Base-by-base conservation (phyloP, 768 basidiomycete species). In the Boletus coccyginus region DNA sequence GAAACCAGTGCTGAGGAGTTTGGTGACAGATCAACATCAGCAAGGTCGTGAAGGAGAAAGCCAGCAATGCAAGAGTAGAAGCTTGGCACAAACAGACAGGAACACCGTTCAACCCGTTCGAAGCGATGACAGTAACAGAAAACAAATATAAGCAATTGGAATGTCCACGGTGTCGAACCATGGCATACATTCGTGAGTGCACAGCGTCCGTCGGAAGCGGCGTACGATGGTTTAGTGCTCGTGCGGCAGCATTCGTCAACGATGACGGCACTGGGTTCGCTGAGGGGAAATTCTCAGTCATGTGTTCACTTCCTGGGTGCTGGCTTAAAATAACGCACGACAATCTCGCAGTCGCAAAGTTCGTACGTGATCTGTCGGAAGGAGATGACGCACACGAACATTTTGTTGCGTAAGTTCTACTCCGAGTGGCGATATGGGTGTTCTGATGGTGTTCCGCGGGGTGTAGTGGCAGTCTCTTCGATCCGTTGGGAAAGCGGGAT, bases 211-310 rank as follows among this genome's bases (percentile, higher is more conserved):
- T 51, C 21, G 29, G 48, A 19, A 29, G 16, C 10, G 7, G 2
- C 11, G 21, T 32, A 8, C 36, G 24, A 42, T 6, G 14, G 12
- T 31, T 43, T 47, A 50, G 27, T n/a, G 17, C 10, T 48, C n/a
- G 17, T 46, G 31, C 6, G 46, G 42, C 31, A 84, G 82, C 75
- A 2, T 77, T 77, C 38, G 57, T 78, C 52, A 77, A 68, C 6
- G 63, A 61, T 7, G 57, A 65, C 0, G 79, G 77, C 1, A 76
- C 74, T 1, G 84, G 84, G 0, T 85, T 82, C 50, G 63, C 78
- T 0, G 81, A 83, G 57, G 66, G 61, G 21, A 66, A 63, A 0
- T 84, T 84, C 54, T 62, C 35, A 5, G 47, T 60, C 1, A 24
- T 32, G 40, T 85, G 83, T 57, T 69, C 69, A 13, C 61, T 72